Base-by-base conservation (phyloP, 2,329 filamentous ascomycete species). In the Exophiala lecanii-corni region DNA sequence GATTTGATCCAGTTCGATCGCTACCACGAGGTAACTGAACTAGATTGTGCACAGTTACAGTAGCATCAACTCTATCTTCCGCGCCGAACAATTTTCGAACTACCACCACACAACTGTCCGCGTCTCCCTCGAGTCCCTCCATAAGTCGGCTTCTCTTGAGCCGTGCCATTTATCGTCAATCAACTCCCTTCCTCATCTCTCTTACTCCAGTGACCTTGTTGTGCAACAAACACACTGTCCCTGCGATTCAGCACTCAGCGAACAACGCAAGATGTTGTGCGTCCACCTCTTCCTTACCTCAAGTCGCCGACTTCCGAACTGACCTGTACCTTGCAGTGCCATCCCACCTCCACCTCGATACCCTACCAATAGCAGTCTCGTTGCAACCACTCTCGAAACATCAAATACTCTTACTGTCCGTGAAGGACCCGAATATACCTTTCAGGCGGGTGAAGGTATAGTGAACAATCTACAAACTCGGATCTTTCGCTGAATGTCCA, bases 391-490 rank as follows among this genome's bases (percentile, higher is more conserved):
- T 64, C 84, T 95, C 59, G 92, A 98, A 74, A 96, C 91, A 41
- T 94, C 92, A 67, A 98, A 97, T 62, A 84, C 81, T 28, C 71
- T 98, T 49, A 80, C 79, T 44, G 84, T 86, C 57, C 91, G 87
- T 17, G 80, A 81, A 25, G 86, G 86, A 4, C 78, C 86, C 17
- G 89, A 95, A 57, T 87, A 88, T 66, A 86, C 94, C 62, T 82
- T 98, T 55, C 81, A 95, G 32, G 89, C 91, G 36, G 92, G 91
- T 64, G 92, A 98, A 80, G 92, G 89, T 86, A 68, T 53, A 60
- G 17, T 16, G 13, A 15, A 10, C 10, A 17, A 13, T n/a, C 30
- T 26, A n/a, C n/a, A 30, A 13, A 25, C 23, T 12, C 12, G 23
- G 7, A 12, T 18, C 18, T 28, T 32, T 30, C 19, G 20, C 34